Evolutionary conservation across 257 asterid genomes (phyloP), one percentile per base, ranked within the genome.

Genomic region (Fraxinus americana): DNA sequence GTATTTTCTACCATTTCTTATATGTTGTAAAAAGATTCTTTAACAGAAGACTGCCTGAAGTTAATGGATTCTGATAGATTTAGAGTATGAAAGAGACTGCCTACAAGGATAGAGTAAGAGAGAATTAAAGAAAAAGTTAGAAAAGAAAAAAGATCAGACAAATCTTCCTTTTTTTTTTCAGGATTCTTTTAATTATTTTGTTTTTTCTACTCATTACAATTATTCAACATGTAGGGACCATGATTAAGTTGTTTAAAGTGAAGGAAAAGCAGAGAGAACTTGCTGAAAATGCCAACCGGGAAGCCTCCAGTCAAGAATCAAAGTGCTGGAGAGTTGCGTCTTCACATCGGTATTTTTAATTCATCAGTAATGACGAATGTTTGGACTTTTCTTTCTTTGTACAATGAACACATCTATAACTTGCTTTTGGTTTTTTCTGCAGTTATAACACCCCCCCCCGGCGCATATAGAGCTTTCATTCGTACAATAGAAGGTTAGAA

Each of bases 171-270:
- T 27, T 36, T 71, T 29, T 36, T 71, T 50, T n/a, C 36, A 45
- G 17, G 48, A 41, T 41, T 41, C 48, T 39, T 71, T 74, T 59
- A 73, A 66, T 66, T 30, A 30, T 50, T 39, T 27, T 29, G 32
- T 29, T 29, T 29, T 29, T 29, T 29, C 6, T 74, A 45, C 30
- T 61, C 1, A 8, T 39, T 39, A 39, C 16, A 68, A 54, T 54
- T 19, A n/a, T 69, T 75, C 38, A 72, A 36, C 54, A 9, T 83
- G 66, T 69, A 92, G 96, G 85, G 78, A 85, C 79, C 82, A 90
- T 94, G 98, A 92, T 92, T 81, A 94, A 89, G 93, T 84, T 94
- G 84, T 90, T 92, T 86, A 94, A 94, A 79, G 98, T 92, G 52
- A 92, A 94, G 82, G 97, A 92, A 80, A 94, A 91, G 80, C 97